Percentiles rank a stretch among this genome's conserved stretches.
phyloP scores from a whole-genome alignment of 805 yeast genomes.

The Ogataea paraovalis region DNA sequence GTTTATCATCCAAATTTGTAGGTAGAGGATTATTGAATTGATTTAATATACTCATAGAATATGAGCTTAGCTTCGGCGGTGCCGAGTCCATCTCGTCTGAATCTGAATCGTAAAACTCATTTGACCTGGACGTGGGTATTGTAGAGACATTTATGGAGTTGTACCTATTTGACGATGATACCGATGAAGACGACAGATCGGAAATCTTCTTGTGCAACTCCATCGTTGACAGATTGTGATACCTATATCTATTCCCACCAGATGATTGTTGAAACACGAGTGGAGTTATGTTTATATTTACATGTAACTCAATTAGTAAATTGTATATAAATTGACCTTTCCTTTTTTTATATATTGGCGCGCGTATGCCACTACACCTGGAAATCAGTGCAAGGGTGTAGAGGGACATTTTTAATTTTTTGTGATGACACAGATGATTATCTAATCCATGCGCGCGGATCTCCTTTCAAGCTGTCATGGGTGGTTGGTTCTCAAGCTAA shows the following conservation, averaged over 20 bases:
- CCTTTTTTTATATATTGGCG: too few relatives aligned
- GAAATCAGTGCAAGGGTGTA: too few relatives aligned
- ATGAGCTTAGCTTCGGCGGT: slow-evolving; percentile 53
- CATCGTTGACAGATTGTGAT: background rate
- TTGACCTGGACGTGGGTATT: slow-evolving; percentile 1
- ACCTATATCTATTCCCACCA: too few relatives aligned
- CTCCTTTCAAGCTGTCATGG: too few relatives aligned
- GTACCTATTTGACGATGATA: background rate
- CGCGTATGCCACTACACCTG: too few relatives aligned
- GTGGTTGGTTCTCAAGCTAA: too few relatives aligned
- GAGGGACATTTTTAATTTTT: too few relatives aligned
- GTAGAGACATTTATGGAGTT: background rate
- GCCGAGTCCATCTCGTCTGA: slow-evolving; percentile 35
- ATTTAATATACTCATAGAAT: slow-evolving; percentile 45
- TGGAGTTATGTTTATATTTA: background rate
- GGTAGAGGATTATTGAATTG: slow-evolving; percentile 25
- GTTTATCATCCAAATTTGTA: background rate
- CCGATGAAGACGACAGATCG: background rate
- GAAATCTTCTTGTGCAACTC: slow-evolving; percentile 1
- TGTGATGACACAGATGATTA: too few relatives aligned
- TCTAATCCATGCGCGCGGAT: too few relatives aligned
- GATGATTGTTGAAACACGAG: background rate
- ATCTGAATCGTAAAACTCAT: slow-evolving; percentile 1
- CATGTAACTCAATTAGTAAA: too few relatives aligned
- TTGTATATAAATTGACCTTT: too few relatives aligned